Evolutionary conservation across 345 rosid species (phyloP).

Genomic region (Eucalyptus sideroxylon): DNA sequence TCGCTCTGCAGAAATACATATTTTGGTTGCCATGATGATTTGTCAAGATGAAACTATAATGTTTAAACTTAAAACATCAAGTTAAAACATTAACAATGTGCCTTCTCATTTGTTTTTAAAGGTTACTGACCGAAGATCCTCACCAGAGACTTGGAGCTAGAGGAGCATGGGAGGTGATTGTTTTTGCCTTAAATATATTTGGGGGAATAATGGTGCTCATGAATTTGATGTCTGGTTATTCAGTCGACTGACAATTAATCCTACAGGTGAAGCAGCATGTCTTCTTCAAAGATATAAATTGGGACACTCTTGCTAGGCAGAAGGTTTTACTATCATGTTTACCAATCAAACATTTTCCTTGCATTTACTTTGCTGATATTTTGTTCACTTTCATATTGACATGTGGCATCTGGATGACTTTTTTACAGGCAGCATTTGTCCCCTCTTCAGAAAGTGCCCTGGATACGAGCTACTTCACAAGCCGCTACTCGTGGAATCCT

Average conservation of each 20-base stretch:
- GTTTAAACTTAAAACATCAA: not conserved
- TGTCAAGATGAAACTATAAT: not conserved
- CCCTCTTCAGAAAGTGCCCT: conserved; percentile 90
- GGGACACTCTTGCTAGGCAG: conserved; percentile 98
- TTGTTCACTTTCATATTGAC: not conserved
- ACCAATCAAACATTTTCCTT: not conserved
- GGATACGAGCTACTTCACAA: conserved; percentile 97
- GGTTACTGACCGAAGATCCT: conserved; percentile 96
- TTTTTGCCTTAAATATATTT: not conserved
- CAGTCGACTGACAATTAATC: not conserved
- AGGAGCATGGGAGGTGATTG: conserved; percentile 88
- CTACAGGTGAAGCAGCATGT: conserved; percentile 83
- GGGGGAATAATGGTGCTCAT: not conserved
- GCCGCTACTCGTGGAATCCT: conserved; percentile 89
- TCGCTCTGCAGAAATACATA: not conserved
- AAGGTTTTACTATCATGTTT: conserved; percentile 34
- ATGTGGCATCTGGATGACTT: not conserved
- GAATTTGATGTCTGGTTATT: not conserved
- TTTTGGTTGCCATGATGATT: not conserved
- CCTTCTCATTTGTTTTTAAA: conserved; percentile 2
- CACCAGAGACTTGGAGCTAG: conserved; percentile 92
- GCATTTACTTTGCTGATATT: not conserved
- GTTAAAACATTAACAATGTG: not conserved
- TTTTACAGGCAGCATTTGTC: conserved; percentile 84
- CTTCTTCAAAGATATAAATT: conserved; percentile 88